A percentile compares a stretch with the other conserved stretches of the same genome.
Evolutionary conservation across 2,329 filamentous ascomycete species (phyloP).

Genomic region (Corynespora cassiicola): DNA sequence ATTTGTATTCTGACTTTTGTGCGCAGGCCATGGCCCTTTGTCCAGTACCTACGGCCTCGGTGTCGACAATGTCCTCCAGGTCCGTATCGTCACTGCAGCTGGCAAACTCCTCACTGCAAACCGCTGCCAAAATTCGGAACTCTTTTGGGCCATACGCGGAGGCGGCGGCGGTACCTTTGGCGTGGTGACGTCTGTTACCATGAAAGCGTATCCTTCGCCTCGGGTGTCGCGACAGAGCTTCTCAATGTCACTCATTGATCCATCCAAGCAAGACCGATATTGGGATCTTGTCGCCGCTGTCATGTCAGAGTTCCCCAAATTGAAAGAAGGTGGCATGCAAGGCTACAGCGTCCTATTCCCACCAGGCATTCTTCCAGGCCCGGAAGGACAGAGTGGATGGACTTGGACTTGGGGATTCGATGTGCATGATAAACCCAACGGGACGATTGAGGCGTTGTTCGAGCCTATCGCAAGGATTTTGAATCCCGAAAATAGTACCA

Average conservation of each 20-base stretch:
- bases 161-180: slow-evolving; percentile 18
- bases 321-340: slow-evolving; percentile 6
- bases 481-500: slow-evolving; percentile 2
- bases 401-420: not conserved
- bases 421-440: not conserved
- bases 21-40: slow-evolving; percentile 14
- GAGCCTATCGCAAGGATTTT: slow-evolving; percentile 1
- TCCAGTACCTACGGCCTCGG: slow-evolving; percentile 20
- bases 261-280: too few relatives aligned
- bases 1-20: not conserved
- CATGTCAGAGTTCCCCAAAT: slow-evolving; percentile 1
- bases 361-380: not conserved
- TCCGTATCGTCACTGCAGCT: slow-evolving; percentile 41
- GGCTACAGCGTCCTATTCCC: not conserved
- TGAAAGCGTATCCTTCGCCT: slow-evolving; percentile 5
- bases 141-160: slow-evolving; percentile 41
- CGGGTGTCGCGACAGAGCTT: not conserved
- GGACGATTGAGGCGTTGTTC: slow-evolving; percentile 2
- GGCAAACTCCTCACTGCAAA: slow-evolving; percentile 42
- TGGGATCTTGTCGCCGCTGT: slow-evolving; percentile 5
- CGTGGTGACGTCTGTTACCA: slow-evolving; percentile 9
- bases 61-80: slow-evolving; percentile 48
- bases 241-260: not conserved
- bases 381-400: too few relatives aligned
- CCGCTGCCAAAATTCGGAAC: slow-evolving; percentile 33